Conservation (phyloP, 1,284 basidiomycete species). For the Rhodotorula sp. region DNA sequence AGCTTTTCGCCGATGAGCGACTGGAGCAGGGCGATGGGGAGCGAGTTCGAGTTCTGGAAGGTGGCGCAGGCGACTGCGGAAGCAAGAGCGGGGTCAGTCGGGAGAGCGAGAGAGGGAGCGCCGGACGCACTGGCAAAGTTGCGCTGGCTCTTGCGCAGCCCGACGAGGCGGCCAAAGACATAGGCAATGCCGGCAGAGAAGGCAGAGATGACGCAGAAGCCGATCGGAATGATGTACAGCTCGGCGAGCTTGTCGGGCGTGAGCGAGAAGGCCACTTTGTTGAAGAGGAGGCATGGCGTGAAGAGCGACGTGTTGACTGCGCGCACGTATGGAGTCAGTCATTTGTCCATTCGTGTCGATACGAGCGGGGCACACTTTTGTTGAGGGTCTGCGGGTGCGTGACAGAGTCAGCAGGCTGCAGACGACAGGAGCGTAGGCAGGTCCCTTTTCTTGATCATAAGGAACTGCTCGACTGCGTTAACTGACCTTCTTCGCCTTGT, state of each 20-base stretch:
- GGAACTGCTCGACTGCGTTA: neutral
- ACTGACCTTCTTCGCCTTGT: constrained; percentile 49
- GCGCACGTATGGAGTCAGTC: neutral
- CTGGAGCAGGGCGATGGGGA: constrained; percentile 49
- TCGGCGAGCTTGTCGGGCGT: constrained; percentile 52
- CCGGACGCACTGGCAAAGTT: constrained; percentile 51
- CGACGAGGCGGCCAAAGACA: constrained; percentile 46
- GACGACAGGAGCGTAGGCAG: neutral
- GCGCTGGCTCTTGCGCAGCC: constrained; percentile 49
- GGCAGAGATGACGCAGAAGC: constrained; percentile 51
- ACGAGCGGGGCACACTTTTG: constrained; percentile 12
- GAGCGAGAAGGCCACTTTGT: constrained; percentile 55
- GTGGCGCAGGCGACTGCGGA: constrained; percentile 11
- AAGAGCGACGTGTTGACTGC: constrained; percentile 40
- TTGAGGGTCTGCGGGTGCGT: constrained; percentile 32
- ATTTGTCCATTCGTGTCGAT: too few species aligned
- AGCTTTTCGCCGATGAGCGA: constrained; percentile 50
- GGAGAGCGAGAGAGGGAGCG: neutral
- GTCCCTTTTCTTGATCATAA: too few species aligned
- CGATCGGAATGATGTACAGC: constrained; percentile 51
- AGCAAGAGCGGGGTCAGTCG: neutral
- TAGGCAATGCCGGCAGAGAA: constrained; percentile 50
- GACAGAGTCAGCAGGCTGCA: neutral
- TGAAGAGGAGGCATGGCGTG: constrained; percentile 51
- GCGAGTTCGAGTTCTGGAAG: constrained; percentile 12